Conservation (phyloP, 73 alveolate species). For the Breviolum minutum region DNA sequence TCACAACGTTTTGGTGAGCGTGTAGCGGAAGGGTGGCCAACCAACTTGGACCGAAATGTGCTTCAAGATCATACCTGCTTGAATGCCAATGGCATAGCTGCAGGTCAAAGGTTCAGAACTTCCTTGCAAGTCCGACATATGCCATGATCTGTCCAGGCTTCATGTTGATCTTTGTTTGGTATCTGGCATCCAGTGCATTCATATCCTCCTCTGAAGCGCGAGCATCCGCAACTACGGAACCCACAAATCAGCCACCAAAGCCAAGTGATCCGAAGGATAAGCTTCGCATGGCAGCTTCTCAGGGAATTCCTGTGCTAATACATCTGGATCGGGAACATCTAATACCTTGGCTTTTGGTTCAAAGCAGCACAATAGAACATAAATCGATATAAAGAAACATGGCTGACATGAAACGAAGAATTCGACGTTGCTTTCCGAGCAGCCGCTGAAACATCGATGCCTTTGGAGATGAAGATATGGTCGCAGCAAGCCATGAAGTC, state of each 20-base stretch:
- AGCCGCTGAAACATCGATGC: not conserved
- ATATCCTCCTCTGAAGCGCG: not conserved
- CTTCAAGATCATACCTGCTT: too few species aligned
- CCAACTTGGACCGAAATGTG: too few species aligned
- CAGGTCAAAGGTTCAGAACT: too few species aligned
- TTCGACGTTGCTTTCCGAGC: not conserved
- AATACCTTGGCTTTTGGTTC: not conserved
- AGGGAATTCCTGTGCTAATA: not conserved
- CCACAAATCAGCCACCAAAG: conserved; percentile 52
- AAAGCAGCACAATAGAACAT: not conserved
- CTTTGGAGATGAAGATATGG: conserved; percentile 70
- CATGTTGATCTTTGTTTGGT: too few species aligned
- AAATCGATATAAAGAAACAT: not conserved
- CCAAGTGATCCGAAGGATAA: conserved; percentile 70
- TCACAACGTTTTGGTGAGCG: too few species aligned
- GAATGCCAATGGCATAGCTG: too few species aligned
- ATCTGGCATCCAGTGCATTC: not conserved
- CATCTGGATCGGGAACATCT: conserved; percentile 39
- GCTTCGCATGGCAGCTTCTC: conserved; percentile 27
- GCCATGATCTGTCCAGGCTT: too few species aligned
- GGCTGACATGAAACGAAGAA: not conserved
- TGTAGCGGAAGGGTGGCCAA: too few species aligned
- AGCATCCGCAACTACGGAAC: not conserved
- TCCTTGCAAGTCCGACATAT: too few species aligned
- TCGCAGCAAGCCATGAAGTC: conserved; percentile 74